Evolutionary conservation across 2,329 filamentous ascomycete species (phyloP), one percentile per base, ranked within the genome.

Genomic region (Paraconiothyrium sp.): DNA sequence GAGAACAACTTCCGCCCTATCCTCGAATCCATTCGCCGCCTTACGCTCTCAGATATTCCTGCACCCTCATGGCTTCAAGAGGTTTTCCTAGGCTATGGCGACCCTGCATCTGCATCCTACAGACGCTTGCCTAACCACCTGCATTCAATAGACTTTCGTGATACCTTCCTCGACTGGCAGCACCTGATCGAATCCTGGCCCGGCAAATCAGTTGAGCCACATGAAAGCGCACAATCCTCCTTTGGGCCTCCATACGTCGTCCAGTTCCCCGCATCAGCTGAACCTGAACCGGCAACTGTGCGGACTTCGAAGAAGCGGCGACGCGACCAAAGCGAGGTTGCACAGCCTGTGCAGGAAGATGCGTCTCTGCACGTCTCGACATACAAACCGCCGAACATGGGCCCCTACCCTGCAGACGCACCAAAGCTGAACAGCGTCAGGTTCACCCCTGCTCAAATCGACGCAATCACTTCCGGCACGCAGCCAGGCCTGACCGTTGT

Each of bases 1-100:
- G 95, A 99, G 79, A 99, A 99, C 81, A 99, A 99, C 78, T 99
- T 99, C 84, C 96, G 92, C 74, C 89, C 94, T 10, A 90, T 99
- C 10, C 84, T 99, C 39, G 92, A 97, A 71, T 97, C 94, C 1
- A 96, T 99, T 74, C 92, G 91, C 73, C 92, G 88, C 66, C 85
- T 99, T 34, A 91, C 93, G 1, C 84, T 97, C 37, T 93, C 93
- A 0, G 92, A 97, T 69, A 89, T 94, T 22, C 91, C 92, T 7
- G 84, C 98, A 57, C 93, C 95, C 14, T 87, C 90, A 2, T 99
- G 95, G 95, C 84, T 99, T 47, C 93, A 97, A 72, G 95, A 98
- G 68, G 94, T 98, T 10, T 99, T 98, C 78, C 83, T 99, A n/a
- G 95, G 95, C 3, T 98, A 97, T 76, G 95, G 95, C 50, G 94